phyloP scores from a whole-genome alignment of 2,329 filamentous ascomycete species.

The Allantophomopsis lycopodina region DNA sequence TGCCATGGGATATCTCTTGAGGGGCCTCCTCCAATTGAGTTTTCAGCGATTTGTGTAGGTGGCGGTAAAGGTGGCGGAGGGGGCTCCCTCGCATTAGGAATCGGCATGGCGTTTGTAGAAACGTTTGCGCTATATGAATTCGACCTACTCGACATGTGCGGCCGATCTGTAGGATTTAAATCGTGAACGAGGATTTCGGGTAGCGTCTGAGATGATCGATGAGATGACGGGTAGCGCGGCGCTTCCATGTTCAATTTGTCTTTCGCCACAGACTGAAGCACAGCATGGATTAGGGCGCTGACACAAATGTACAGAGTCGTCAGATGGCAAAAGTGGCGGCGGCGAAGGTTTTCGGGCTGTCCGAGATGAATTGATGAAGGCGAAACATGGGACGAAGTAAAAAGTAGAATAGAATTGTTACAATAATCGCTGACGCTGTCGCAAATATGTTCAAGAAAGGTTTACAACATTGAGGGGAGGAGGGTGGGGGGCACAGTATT shows the following conservation, averaged over 20 bases:
- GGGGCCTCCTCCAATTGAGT: slow-evolving; percentile 36
- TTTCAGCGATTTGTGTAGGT: slow-evolving; percentile 40
- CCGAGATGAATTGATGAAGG: slow-evolving; percentile 6
- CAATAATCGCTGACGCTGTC: no score
- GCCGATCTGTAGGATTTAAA: slow-evolving; percentile 19
- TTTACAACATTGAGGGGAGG: no score
- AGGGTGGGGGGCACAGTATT: no score
- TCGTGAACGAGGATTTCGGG: slow-evolving; percentile 28
- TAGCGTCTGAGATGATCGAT: slow-evolving; percentile 10
- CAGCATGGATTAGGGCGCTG: not conserved
- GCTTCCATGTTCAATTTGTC: slow-evolving; percentile 24
- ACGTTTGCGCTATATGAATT: slow-evolving; percentile 17
- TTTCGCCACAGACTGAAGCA: not conserved
- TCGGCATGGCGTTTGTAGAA: slow-evolving; percentile 42
- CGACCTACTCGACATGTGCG: slow-evolving; percentile 11
- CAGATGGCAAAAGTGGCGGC: not conserved
- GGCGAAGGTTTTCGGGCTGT: slow-evolving; percentile 2
- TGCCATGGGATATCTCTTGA: slow-evolving; percentile 49
- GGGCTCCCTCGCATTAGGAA: slow-evolving; percentile 39
- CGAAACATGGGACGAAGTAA: slow-evolving; percentile 4
- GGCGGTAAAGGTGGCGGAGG: slow-evolving; percentile 51
- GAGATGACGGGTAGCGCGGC: slow-evolving; percentile 17
- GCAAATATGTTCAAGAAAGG: no score
- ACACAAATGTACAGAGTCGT: no score
- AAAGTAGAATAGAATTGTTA: not conserved